Conservation (phyloP, 2,329 filamentous ascomycete genomes). For the Dactylellina haptotyla region DNA sequence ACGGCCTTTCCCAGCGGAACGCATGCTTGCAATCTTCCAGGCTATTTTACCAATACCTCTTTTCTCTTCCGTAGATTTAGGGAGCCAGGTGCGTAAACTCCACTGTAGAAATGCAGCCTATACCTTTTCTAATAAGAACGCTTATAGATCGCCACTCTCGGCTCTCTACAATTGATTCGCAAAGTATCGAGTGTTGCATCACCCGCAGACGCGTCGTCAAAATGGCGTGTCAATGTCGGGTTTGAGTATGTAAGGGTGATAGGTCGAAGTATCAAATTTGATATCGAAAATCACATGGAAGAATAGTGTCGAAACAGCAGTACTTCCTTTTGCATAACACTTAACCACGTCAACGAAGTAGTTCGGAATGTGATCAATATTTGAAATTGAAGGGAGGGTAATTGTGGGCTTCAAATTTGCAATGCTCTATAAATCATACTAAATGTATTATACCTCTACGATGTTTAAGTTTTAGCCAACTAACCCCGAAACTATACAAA, state of each 20-base stretch:
- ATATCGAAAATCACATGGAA: conserved; percentile 79
- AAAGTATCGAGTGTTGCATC: conserved; percentile 69
- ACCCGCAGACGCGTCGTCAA: conserved; percentile 70
- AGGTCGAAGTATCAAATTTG: conserved; percentile 78
- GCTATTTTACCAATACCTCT: conserved; percentile 69
- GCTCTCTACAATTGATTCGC: conserved; percentile 75
- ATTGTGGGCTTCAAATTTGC: too few species aligned
- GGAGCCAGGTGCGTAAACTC: conserved; percentile 61
- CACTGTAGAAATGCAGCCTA: too few species aligned
- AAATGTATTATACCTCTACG: too few species aligned
- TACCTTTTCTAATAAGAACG: neutral
- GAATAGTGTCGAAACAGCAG: too few species aligned
- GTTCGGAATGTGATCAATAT: too few species aligned
- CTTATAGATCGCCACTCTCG: conserved; percentile 73
- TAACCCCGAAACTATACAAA: neutral
- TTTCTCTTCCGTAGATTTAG: conserved; percentile 64
- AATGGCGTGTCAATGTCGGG: conserved; percentile 81
- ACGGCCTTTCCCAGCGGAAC: conserved; percentile 79
- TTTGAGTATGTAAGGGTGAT: conserved; percentile 79
- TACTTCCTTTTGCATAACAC: too few species aligned
- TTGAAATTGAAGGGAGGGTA: too few species aligned
- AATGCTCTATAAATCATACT: too few species aligned
- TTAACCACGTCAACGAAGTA: too few species aligned
- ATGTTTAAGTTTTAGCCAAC: neutral
- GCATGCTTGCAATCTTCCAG: conserved; percentile 80